Base-by-base conservation (phyloP, 2,329 filamentous ascomycete genomes). In the Cryphonectria radicalis region DNA sequence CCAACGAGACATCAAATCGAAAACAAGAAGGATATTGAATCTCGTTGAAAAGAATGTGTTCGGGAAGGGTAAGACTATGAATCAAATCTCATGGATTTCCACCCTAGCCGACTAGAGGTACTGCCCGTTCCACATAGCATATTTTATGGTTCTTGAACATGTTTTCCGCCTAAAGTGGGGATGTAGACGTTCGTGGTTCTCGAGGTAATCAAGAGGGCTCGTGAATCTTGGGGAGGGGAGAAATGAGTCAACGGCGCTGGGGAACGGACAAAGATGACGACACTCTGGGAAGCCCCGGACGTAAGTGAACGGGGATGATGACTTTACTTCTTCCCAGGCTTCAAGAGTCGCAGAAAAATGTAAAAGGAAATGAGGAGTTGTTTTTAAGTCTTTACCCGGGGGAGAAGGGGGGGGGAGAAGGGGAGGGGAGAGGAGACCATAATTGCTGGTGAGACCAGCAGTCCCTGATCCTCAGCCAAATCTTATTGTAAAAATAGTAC, bases 1-100 rank as follows among this genome's bases (percentile, higher is more conserved):
- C 25, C 43, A 46, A 69, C 59, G 63, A 71, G 66, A 69, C 59
- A 62, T 42, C 43, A 59, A 37, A 70, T 14, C 25, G 7, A 50
- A n/a, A n/a, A n/a, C 46, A 50, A 50, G 53, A 57, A 28, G n/a
- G n/a, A 57, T 57, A 28, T 28, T 25, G 25, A 28, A 13, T 57
- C 53, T 50, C n/a, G 46, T 50, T 17, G 53, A 28, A 28, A 13
- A 57, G 53, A 28, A 57, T 6, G 53, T 57, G 53, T 57, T 17
- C 10, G 4, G 28, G 53, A 28, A 57, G 53, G 53, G n/a, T 11
- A 6, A 28, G 53, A 7, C 53, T 25, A 28, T 13, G 53, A 57
- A 57, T 8, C 28, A 32, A 59, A 5, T 35, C 28, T 32, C 14
- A 19, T 32, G 28, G 28, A 32, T 32, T 3, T 59, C 28, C 2